phyloP scores from a whole-genome alignment of 345 rosid species.

The Pugionium cornutum region DNA sequence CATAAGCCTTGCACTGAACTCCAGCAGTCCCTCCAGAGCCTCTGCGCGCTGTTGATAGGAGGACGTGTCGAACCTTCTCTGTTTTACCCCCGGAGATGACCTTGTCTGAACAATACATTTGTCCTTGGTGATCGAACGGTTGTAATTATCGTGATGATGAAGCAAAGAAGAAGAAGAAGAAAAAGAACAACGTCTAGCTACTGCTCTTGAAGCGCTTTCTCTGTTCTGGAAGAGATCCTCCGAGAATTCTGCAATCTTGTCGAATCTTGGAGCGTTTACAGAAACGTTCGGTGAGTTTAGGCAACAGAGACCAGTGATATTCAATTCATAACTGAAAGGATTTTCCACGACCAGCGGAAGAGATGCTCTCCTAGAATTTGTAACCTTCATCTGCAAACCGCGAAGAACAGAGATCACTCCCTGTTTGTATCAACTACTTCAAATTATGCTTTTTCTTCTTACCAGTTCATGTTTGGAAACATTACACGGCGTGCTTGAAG shows the following conservation, averaged over 20 bases:
- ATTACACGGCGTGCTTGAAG: constrained; percentile 45
- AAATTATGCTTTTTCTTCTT: constrained; percentile 9
- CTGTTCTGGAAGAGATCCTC: constrained; percentile 50
- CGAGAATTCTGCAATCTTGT: constrained; percentile 83
- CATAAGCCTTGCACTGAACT: constrained; percentile 84
- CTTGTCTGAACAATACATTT: constrained; percentile 64
- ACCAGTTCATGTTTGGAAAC: constrained; percentile 46
- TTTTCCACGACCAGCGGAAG: constrained; percentile 59
- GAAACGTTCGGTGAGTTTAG: constrained; percentile 73
- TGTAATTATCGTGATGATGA: constrained; percentile 27
- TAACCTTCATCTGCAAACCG: constrained; percentile 48
- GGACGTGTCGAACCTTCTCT: constrained; percentile 76
- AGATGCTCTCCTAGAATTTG: constrained; percentile 61
- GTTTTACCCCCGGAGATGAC: constrained; percentile 52
- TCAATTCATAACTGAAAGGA: constrained; percentile 41
- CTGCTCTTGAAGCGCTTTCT: constrained; percentile 44
- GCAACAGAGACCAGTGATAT: constrained; percentile 37
- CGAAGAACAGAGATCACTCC: constrained; percentile 23
- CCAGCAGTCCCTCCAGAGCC: constrained; percentile 92
- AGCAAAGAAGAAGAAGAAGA: constrained; percentile 24
- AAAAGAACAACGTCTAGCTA: constrained; percentile 47
- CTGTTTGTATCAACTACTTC: constrained; percentile 1
- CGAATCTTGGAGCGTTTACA: constrained; percentile 85
- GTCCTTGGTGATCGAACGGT: constrained; percentile 76
- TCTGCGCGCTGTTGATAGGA: constrained; percentile 95